Base-by-base conservation (phyloP, 768 basidiomycete genomes). In the Leccinum disarticulatum region DNA sequence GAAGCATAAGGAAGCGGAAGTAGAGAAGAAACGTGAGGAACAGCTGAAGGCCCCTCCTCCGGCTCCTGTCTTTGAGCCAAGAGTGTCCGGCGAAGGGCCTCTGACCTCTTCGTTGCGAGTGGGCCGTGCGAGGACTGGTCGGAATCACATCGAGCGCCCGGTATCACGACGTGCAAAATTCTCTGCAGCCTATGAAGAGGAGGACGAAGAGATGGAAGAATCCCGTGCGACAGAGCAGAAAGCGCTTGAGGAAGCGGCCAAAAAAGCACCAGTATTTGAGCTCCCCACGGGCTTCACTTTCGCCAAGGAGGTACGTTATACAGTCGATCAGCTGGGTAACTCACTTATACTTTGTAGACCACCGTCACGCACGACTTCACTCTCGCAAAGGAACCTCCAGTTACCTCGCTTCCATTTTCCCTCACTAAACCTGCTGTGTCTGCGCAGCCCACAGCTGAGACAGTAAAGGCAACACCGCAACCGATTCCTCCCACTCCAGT, bases 281-380 rank as follows among this genome's bases (percentile, higher is more conserved):
- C 76, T 86, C 41, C 83, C 88, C 19, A 72, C 77, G 56, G 83
- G 81, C 7, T 91, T 92, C 72, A 84, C 78, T 48, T 91, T 92
- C 65, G 82, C 85, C 6, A 83, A 85, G 65, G 81, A 81, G 63
- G 84, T 85, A 63, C 59, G 83, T 77, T 19, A 8, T 33, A 41
- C 19, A 30, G 25, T 59, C 11, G 4, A 53, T 36, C 47, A 6
- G 17, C 8, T 22, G 38, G 19, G 4, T 38, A 28, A 60, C 19
- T 49, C 36, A 57, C 61, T 62, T 36, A 67, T 11, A 43, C 14
- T 30, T 57, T 3, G 33, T 55, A 80, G 79, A 63, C 67, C 9
- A 68, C 77, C 10, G 65, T 81, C 35, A 62, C 77, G 48, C 77
- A 78, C 36, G 80, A 82, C 61, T 25, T 74, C 14, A 67, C 76